These are phyloP conservation scores for Rhizopus sp. DNA, from an alignment of 371 early-diverging fungal species.

Conservation along the genomic window DNA sequence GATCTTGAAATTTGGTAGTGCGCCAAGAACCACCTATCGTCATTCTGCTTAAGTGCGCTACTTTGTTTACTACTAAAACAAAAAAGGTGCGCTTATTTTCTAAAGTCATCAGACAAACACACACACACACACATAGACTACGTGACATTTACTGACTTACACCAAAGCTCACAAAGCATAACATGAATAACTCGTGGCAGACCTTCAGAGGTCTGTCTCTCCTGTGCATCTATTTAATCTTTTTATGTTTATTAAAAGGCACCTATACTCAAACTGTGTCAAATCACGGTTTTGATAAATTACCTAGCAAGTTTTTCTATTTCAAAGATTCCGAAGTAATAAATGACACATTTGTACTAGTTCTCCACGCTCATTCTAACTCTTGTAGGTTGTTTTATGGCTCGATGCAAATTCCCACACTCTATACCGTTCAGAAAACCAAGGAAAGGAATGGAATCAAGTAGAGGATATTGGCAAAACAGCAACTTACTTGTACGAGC, in stretches of 20 bases:
- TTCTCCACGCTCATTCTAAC: too few relatives aligned
- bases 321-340: constrained; percentile 71
- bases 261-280: constrained; percentile 26
- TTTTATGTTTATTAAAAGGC: constrained; percentile 3
- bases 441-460: constrained; percentile 66
- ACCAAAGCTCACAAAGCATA: neutral
- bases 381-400: constrained; percentile 56
- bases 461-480: constrained; percentile 44
- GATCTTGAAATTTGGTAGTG: too few relatives aligned
- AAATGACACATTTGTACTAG: too few relatives aligned
- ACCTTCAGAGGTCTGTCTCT: constrained; percentile 30
- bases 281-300: constrained; percentile 47
- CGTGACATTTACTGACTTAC: too few relatives aligned
- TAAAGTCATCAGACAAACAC: too few relatives aligned
- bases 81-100: too few relatives aligned
- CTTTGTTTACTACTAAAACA: too few relatives aligned
- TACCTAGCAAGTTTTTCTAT: constrained; percentile 62
- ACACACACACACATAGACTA: too few relatives aligned
- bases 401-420: constrained; percentile 52
- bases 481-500: constrained; percentile 51
- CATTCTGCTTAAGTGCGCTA: too few relatives aligned
- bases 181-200: constrained; percentile 22
- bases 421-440: constrained; percentile 66
- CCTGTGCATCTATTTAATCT: constrained; percentile 8
- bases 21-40: too few relatives aligned